Base-by-base conservation (phyloP, 225 moss, liverwort and hornwort species). In the Thuidium tamariscinum region DNA sequence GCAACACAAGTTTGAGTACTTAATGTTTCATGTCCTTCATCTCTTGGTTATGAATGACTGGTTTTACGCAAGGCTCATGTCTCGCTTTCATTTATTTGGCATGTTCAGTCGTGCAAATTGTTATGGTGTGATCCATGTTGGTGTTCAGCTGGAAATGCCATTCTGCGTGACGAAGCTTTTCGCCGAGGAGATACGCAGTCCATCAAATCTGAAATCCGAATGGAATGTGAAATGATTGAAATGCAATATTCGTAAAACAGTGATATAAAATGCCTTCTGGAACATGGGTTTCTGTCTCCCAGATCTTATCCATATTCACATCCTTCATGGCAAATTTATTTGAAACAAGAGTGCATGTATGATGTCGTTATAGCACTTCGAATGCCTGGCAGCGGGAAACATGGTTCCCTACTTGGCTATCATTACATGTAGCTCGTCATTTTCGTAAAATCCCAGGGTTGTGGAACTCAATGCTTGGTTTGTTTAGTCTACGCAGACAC, bases 211-310 rank as follows among this genome's bases (percentile, higher is more conserved):
- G 74, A n/a, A 22, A 22, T 52, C 3, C 7, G 7, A 20, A 19
- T 32, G 20, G 34, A 20, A 32, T 49, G 20, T 74, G 49, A 74
- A 74, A 51, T 51, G 12, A 4, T 7, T 74, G 49, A 74, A 74
- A 51, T 51, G 7, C 8, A 13, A 13, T 1, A 1, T 4, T 13
- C 12, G 2, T 32, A 0, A 4, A 11, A 74, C 7, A 4, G 21
- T 34, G 51, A 32, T 34, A 5, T 22, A 9, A 5, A 6, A 52
- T 52, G 52, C 13, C 3, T 13, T 34, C 3, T 8, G 2, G 13
- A n/a, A 22, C 52, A 34, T 5, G 8, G 13, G 20, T 21, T 51
- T 34, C 13, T 5, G 18, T 22, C 7, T 51, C 10, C 21, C 3
- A 22, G 3, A 22, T 12, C 8, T 21, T 8, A 34, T 74, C 4